phyloP scores from a whole-genome alignment of 176 grass and related monocot genomes.

The Eleusine indica region DNA sequence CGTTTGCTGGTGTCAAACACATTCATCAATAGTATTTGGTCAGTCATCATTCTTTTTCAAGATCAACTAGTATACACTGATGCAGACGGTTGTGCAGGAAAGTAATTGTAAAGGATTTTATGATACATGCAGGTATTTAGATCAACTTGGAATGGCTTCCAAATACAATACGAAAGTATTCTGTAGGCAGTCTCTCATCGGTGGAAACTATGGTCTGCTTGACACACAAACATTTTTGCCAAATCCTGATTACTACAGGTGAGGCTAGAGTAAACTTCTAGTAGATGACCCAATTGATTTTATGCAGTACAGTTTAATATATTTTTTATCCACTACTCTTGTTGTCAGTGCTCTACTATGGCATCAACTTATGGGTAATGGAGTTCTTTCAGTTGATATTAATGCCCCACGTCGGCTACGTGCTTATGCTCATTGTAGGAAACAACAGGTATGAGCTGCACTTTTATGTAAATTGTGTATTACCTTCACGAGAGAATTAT shows the following conservation, averaged over 20 bases:
- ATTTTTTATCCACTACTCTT: slow-evolving; percentile 15
- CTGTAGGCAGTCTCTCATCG: slow-evolving; percentile 78
- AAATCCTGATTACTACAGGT: slow-evolving; percentile 86
- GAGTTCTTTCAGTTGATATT: slow-evolving; percentile 78
- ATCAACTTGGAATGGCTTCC: slow-evolving; percentile 82
- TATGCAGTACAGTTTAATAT: neutral
- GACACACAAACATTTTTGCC: slow-evolving; percentile 67
- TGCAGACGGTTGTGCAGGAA: neutral
- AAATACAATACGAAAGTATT: slow-evolving; percentile 77
- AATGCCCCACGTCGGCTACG: slow-evolving; percentile 46
- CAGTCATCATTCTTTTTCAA: slow-evolving; percentile 11
- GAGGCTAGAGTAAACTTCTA: slow-evolving; percentile 24
- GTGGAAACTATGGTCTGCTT: slow-evolving; percentile 76
- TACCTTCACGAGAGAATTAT: neutral
- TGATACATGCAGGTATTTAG: slow-evolving; percentile 59
- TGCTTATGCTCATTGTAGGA: slow-evolving; percentile 74
- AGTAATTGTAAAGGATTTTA: slow-evolving; percentile 9
- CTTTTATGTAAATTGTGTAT: neutral
- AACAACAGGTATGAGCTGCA: slow-evolving; percentile 44
- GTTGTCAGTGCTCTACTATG: slow-evolving; percentile 66
- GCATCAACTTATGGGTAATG: slow-evolving; percentile 78
- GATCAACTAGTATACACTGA: neutral
- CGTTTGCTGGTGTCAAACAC: slow-evolving; percentile 59
- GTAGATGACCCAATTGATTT: neutral
- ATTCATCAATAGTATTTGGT: slow-evolving; percentile 86